Base-by-base conservation (phyloP, 2,329 filamentous ascomycete genomes). In the Colletotrichum echinochloae region DNA sequence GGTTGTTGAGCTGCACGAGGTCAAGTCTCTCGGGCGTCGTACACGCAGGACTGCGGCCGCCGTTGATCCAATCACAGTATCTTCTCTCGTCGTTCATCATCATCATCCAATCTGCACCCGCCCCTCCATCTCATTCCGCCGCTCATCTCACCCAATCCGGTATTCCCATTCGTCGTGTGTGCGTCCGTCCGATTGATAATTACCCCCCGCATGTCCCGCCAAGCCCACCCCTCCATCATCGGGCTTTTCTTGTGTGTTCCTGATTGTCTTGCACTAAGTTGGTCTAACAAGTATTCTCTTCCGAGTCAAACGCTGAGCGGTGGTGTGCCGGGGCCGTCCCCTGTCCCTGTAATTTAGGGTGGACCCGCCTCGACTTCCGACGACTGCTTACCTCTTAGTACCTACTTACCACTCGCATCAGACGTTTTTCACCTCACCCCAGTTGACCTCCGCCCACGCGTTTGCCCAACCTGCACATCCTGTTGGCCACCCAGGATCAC, bases 281-380 rank as follows among this genome's bases (percentile, higher is more conserved):
- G 8, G 30, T 33, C 30, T 33, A 33, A 33, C 30, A 33, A 33
- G 30, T n/a, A 61, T 57, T 37, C 41, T 49, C 63, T 61, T 61
- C 69, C 59, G 35, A 54, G 59, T 60, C 54, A 64, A 55, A 72
- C 72, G 61, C 69, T 65, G 64, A 63, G 30, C 59, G 46, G 65
- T 41, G 59, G 59, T 62, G 55, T 68, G 65, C 65, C 59, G 65
- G 69, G 65, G 39, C 44, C 20, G 9, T 41, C 59, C 67, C 67
- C 52, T 68, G 62, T 63, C 51, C 59, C 56, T 70, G 66, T 66
- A 74, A 71, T 73, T 65, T 74, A 61, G 67, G 60, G 71, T 73
- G 72, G 61, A 73, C 28, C 65, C 67, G 70, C 72, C 71, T 71
- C 71, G 70, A 72, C 70, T 66, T 72, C 66, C 60, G 70, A 70